These are phyloP conservation scores for Sphaerobolus stellatus DNA, from an alignment of 1,284 basidiomycete species.

Conservation along the genomic window DNA sequence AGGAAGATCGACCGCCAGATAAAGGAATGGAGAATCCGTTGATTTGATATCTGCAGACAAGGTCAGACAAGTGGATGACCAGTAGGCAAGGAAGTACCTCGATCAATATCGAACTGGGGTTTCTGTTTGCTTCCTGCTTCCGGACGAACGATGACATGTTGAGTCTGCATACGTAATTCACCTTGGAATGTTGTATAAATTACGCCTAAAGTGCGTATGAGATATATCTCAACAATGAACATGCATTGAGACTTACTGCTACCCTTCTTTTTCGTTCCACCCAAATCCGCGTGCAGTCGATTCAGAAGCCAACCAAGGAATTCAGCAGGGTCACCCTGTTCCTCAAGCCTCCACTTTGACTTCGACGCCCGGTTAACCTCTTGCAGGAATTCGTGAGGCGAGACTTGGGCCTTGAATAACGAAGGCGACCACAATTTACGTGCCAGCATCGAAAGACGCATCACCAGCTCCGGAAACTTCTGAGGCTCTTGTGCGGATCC, in stretches of 20 bases:
- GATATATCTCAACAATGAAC: slow-evolving; percentile 7
- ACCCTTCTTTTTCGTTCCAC: slow-evolving; percentile 82
- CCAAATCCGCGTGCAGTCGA: slow-evolving; percentile 87
- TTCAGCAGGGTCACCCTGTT: slow-evolving; percentile 95
- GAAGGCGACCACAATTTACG: slow-evolving; percentile 96
- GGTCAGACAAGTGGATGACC: slow-evolving; percentile 16
- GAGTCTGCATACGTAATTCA: slow-evolving; percentile 88
- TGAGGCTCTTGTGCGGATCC: slow-evolving; percentile 57
- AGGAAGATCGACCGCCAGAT: slow-evolving; percentile 93
- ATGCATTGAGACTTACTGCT: slow-evolving; percentile 67
- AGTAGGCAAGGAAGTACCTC: slow-evolving; percentile 55
- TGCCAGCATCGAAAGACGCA: slow-evolving; percentile 81
- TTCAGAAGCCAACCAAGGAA: slow-evolving; percentile 97
- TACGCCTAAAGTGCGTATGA: slow-evolving; percentile 54
- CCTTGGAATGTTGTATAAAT: slow-evolving; percentile 96
- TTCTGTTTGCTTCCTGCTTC: slow-evolving; percentile 70
- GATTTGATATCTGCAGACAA: slow-evolving; percentile 73
- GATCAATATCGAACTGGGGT: slow-evolving; percentile 87
- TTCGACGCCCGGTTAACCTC: slow-evolving; percentile 87
- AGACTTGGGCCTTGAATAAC: slow-evolving; percentile 96
- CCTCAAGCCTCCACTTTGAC: slow-evolving; percentile 89
- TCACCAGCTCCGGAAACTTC: slow-evolving; percentile 84
- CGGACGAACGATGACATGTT: slow-evolving; percentile 86
- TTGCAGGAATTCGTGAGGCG: slow-evolving; percentile 97
- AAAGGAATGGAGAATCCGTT: slow-evolving; percentile 88